phyloP scores from a whole-genome alignment of 441 rosid genomes.

The Croton setiger region DNA sequence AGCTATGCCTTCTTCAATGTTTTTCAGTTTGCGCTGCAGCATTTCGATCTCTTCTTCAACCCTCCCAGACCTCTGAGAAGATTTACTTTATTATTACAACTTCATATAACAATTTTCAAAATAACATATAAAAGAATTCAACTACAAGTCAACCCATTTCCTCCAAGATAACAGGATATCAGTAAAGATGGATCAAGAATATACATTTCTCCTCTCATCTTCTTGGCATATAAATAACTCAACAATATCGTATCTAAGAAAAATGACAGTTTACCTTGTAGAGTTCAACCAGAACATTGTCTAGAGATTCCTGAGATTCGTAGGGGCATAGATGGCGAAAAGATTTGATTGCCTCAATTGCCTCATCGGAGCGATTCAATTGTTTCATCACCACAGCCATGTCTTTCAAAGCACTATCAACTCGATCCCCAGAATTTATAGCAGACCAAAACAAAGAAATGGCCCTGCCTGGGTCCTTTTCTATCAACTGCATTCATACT shows the following conservation, averaged over 20 bases:
- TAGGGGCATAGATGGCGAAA: constrained; percentile 73
- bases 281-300: constrained; percentile 81
- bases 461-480: constrained; percentile 72
- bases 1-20: constrained; percentile 49
- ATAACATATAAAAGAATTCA: neutral
- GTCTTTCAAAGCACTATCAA: constrained; percentile 88
- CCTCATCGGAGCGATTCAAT: constrained; percentile 76
- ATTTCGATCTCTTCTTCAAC: constrained; percentile 74
- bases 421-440: constrained; percentile 78
- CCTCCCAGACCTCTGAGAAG: constrained; percentile 59
- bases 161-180: neutral
- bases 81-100: neutral
- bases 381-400: constrained; percentile 96
- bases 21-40: constrained; percentile 59
- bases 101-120: neutral
- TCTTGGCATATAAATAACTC: no score
- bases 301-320: constrained; percentile 81
- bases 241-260: neutral
- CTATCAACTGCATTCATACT: constrained; percentile 48
- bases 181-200: neutral
- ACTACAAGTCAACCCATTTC: neutral
- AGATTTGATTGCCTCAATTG: constrained; percentile 85
- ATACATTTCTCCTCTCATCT: neutral
- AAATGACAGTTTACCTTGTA: constrained; percentile 49
- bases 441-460: constrained; percentile 92